Base-by-base conservation (phyloP, 176 grass and related monocot genomes). In the Musa itinerans region DNA sequence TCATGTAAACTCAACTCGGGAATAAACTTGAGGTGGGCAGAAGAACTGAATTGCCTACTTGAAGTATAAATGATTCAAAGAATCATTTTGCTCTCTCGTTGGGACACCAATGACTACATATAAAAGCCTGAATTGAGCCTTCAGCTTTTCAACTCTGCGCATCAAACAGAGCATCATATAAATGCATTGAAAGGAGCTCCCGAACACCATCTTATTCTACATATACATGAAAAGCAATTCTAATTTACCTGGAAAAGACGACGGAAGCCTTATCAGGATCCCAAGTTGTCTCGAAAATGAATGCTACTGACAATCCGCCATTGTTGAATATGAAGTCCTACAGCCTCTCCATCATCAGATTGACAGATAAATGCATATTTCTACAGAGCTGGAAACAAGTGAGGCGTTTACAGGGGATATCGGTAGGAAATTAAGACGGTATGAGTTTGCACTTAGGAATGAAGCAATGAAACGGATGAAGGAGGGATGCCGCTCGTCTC, bases 271-370 rank as follows among this genome's bases (percentile, higher is more conserved):
- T 92, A 57, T 57, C 85, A 83, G 65, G 74, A 63, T 83, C 62
- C 89, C 93, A 96, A 52, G 27, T 80, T 20, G 79, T 88, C 65
- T 90, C 87, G 49, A 96, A 96, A 78, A 92, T 14, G 70, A 92
- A 96, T 22, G 87, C 93, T 50, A 96, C 81, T 1, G 93, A 96
- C 62, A 83, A 3, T 16, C 83, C 92, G 7, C 92, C 86, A 63
- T 86, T 86, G 76, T 91, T 96, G 92, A 96, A 86, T 29, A 96
- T 83, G 9, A 96, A 83, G 27, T 96, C 92, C 85, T 90, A 76
- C 13, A 81, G 83, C 10, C 54, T 25, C 75, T 9, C 20, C 10
- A 73, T 86, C 64, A 77, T 86, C 69, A 77, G 20, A 43, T 50
- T 25, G 26, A 50, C 21, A 24, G 50, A n/a, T 27, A 9, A 52